Evolutionary conservation across 2,329 filamentous ascomycete genomes (phyloP), one percentile per base, ranked within the genome.

Genomic region (Neonectria ditissima): DNA sequence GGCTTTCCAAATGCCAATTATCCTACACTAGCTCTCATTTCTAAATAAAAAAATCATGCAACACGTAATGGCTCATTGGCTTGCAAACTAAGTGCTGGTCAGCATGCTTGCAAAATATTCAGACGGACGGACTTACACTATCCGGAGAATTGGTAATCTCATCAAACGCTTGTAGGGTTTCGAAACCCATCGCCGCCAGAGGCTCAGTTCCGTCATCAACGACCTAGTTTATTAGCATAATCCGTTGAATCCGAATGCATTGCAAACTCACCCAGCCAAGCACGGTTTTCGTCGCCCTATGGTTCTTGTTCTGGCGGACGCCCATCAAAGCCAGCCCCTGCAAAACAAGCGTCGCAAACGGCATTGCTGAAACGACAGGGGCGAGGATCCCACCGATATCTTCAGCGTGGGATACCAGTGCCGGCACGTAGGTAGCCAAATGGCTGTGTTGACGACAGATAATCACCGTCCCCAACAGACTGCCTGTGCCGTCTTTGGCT

Each of bases 321-420:
- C 92, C 92, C 80, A 97, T 88, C 65, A 97, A 79, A 14, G 93
- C 91, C 67, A 97, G 79, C 0, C 93, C 93, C 79, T 97, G 93
- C 14, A 88, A 73, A 63, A 95, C 84, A 30, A 96, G 78, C 0
- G 86, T 89, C 28, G 90, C 88, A 73, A 92, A 91, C 1, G 88
- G 85, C 2, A 86, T 86, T 0, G 91, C 84, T 1, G 90, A 89
- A 48, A 96, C 91, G 11, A 96, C 88, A 0, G 92, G 92, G 22
- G 91, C 92, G 14, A 94, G 89, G 48, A 97, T 93, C 7, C 93
- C 93, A 4, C 92, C 92, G 5, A 91, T 86, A 3, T 82, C 79
- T 50, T 86, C 81, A 47, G 86, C 83, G 20, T 83, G 83, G 28
- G 90, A 86, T 62, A 87, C 85, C 65, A 96, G 80, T 1, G 87